These are phyloP conservation scores for Rhododendron kiyosumense DNA, from an alignment of 148 eudicot genomes.

Conservation along the genomic window DNA sequence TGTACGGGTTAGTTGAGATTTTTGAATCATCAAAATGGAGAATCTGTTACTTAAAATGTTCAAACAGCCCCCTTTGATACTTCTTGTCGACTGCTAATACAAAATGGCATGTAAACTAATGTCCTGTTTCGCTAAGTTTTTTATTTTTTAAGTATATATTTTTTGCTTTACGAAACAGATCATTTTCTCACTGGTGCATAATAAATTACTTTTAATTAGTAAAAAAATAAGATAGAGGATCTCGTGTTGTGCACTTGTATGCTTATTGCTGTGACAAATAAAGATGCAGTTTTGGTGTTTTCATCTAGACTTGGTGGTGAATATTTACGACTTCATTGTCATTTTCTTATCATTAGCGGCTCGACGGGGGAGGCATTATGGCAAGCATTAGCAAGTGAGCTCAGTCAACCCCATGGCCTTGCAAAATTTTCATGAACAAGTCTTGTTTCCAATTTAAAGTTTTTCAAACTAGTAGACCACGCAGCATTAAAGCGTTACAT, in stretches of 20 bases:
- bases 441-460: neutral
- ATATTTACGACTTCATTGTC: neutral
- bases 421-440: too few species aligned
- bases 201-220: too few species aligned
- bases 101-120: too few species aligned
- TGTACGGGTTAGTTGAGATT: neutral
- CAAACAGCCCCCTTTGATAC: neutral
- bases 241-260: too few species aligned
- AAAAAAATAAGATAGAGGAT: too few species aligned
- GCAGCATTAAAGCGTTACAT: neutral
- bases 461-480: neutral
- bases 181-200: fast-evolving
- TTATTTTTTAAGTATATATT: too few species aligned
- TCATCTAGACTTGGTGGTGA: neutral
- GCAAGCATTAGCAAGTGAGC: too few species aligned
- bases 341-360: neutral
- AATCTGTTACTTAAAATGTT: neutral
- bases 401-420: too few species aligned
- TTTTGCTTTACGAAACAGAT: too few species aligned
- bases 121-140: too few species aligned
- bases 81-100: neutral
- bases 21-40: neutral
- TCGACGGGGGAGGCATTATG: neutral
- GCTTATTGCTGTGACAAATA: neutral
- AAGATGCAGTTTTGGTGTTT: neutral